These are phyloP conservation scores for Brettanomyces bruxellensis DNA, from an alignment of 805 yeast genomes.

Conservation along the genomic window DNA sequence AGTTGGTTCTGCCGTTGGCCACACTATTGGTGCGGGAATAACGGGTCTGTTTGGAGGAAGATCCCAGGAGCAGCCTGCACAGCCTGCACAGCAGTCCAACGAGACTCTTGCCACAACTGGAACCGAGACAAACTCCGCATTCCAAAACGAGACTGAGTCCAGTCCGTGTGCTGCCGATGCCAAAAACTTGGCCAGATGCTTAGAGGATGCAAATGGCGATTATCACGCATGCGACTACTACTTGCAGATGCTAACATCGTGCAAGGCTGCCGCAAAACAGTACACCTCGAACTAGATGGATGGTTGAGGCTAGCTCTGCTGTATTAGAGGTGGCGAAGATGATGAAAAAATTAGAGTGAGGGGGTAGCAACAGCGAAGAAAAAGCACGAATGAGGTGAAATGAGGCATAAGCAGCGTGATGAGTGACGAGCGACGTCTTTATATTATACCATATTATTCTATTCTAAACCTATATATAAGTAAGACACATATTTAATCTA, in stretches of 20 bases:
- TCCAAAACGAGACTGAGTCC: constrained; percentile 32
- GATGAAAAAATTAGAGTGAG: no score
- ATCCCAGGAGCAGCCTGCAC: constrained; percentile 35
- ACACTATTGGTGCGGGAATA: constrained; percentile 91
- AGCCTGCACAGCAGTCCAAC: constrained; percentile 31
- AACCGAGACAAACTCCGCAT: neutral
- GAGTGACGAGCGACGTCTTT: no score
- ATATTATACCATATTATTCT: neutral
- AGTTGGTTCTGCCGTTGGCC: constrained; percentile 96
- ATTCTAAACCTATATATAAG: neutral
- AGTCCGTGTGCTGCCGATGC: constrained; percentile 86
- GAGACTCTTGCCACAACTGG: constrained; percentile 15
- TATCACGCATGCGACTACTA: constrained; percentile 96
- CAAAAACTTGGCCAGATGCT: constrained; percentile 88
- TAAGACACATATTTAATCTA: neutral
- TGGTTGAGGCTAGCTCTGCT: neutral
- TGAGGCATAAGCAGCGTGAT: no score
- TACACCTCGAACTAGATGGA: constrained; percentile 26
- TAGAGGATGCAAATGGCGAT: constrained; percentile 89
- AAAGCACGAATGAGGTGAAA: no score
- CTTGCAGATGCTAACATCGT: constrained; percentile 93
- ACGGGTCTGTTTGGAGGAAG: constrained; percentile 84
- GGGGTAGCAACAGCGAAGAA: no score
- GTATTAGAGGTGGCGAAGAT: no score
- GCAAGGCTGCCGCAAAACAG: constrained; percentile 87